Evolutionary conservation across 768 basidiomycete species (phyloP), one percentile per base, ranked within the genome.

Genomic region (Tubosaeta brunneosetosa): DNA sequence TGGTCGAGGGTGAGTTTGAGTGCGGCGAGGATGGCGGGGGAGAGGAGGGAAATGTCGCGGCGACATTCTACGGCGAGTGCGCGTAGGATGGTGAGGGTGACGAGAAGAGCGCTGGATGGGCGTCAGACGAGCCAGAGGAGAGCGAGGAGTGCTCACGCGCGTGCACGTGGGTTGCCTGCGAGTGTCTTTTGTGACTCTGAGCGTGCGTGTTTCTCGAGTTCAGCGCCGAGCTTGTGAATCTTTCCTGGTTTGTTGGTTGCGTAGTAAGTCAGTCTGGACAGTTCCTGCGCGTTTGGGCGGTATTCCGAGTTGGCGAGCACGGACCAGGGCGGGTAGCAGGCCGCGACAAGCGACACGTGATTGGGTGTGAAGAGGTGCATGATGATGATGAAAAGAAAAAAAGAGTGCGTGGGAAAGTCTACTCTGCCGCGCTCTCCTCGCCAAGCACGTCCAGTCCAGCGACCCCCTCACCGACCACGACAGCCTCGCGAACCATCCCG

Each of bases 21-120:
- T 26, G 83, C 83, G 14, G 82, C 73, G 44, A 91, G 73, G 26
- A 94, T 76, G 6, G 84, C 77, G 2, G 84, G 75, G 0, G 90
- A 85, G 50, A 92, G 74, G 37, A 91, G 79, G 27, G 83, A 77
- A 41, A 92, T 83, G 66, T 94, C 91, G 47, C 85, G 79, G 55
- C 89, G 81, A 66, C 94, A 97, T 74, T 95, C 94, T 45, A 84
- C 84, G 6, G 90, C 85, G 45, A 97, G 74, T 22, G 91, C 78
- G 53, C 85, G 84, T 61, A 93, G 78, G 53, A 95, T 89, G 22
- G 86, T 78, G 44, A 97, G 77, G 2, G 92, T 87, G 50, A 95
- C 85, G 29, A 95, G 77, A 32, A 97, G 81, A 25, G 83, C 80
- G 16, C 90, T 92, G 55, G 0, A 1, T 16, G 44, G 13, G 17